Base-by-base conservation (phyloP, 768 basidiomycete species). In the Podaxis rugospora region DNA sequence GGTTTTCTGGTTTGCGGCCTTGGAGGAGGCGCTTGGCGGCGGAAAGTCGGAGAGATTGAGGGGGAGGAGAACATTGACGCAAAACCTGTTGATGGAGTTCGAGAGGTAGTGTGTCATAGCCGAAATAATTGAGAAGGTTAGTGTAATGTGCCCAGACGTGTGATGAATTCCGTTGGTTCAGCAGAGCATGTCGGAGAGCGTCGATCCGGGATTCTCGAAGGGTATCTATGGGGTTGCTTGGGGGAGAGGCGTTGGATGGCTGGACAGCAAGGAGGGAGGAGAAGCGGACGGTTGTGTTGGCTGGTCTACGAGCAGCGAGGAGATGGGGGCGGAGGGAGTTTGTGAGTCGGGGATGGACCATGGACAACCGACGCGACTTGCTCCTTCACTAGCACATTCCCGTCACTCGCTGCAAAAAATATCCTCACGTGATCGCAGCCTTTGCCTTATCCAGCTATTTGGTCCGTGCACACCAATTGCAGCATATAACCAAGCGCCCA, bases 71-170 rank as follows among this genome's bases (percentile, higher is more conserved):
- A 66, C 88, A 90, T 62, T 78, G 82, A 42, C 88, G 83, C 21
- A 93, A 81, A 59, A 90, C 89, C 42, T 77, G 73, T 66, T 86
- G 88, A 73, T 92, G 90, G 18, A 88, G 63, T 63, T 87, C 79
- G 25, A 89, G 70, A 11, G 90, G 88, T 42, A 92, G 73, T 13
- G 69, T 69, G 32, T 80, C 74, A 64, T 76, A 72, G 36, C 80
- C 84, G 44, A 81, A 67, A 58, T 75, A 69, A 63, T 76, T 76
- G 55, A 88, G 71, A 53, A 88, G 74, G 61, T 83, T 84, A 56
- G 77, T 73, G 71, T 93, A 93, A 66, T 76, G 74, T 28, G 76
- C 70, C 90, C 90, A 92, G 21, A 89, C 78, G n/a, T 76, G 75
- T 13, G 81, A 76, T 2, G 83, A 79, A 65, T 76, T 76, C 9